A percentile compares a stretch with the other conserved stretches of the same genome.
These are phyloP conservation scores for Takakia lepidozioides DNA, from an alignment of 225 moss, liverwort and hornwort species.

Conservation along the genomic window DNA sequence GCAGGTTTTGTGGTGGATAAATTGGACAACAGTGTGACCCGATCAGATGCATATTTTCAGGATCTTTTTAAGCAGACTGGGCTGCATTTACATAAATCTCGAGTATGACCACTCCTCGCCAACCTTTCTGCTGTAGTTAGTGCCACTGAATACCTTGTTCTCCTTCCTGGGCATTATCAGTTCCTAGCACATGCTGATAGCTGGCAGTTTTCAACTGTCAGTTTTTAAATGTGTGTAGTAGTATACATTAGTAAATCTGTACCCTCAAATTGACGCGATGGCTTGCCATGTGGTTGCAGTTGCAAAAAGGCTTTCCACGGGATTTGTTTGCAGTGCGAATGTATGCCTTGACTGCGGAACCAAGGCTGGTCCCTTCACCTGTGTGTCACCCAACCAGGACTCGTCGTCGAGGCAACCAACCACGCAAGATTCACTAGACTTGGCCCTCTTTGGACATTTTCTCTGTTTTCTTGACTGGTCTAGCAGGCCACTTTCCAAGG, in stretches of 20 bases:
- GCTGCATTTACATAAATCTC: constrained; percentile 62
- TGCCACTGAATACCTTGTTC: too few relatives aligned
- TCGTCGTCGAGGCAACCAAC: constrained; percentile 42
- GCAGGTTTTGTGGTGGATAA: constrained; percentile 97
- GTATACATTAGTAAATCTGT: too few relatives aligned
- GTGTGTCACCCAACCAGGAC: constrained; percentile 23
- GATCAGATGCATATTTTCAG: constrained; percentile 88
- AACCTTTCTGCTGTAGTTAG: too few relatives aligned
- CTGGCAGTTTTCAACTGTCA: too few relatives aligned
- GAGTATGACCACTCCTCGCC: constrained; percentile 30
- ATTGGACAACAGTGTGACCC: constrained; percentile 80
- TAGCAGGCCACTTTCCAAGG: too few relatives aligned
- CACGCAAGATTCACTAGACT: constrained; percentile 28
- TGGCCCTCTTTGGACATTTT: too few relatives aligned
- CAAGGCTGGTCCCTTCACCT: constrained; percentile 11
- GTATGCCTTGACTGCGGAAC: constrained; percentile 76
- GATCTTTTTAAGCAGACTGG: constrained; percentile 73
- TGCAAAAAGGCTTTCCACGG: constrained; percentile 92
- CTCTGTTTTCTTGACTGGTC: too few relatives aligned
- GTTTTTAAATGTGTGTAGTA: too few relatives aligned
- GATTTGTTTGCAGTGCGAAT: constrained; percentile 92
- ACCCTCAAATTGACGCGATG: constrained; percentile 12
- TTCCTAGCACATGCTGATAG: too few relatives aligned
- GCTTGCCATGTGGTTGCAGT: constrained; percentile 37
- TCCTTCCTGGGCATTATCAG: too few relatives aligned